phyloP scores from a whole-genome alignment of 345 rosid species.

The Ceriops zippeliana region DNA sequence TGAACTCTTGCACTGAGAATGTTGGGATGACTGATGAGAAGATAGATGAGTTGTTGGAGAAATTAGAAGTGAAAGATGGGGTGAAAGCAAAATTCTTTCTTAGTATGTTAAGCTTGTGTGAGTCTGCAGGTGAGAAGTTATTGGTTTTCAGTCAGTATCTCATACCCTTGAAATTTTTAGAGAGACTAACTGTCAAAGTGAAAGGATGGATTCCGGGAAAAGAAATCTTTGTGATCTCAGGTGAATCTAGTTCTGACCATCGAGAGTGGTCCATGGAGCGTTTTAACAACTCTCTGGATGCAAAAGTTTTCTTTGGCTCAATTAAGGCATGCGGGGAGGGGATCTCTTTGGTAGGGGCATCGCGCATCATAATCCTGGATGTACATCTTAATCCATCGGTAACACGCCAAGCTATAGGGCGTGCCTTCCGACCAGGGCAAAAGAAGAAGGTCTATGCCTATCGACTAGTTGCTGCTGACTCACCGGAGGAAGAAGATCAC shows the following conservation, averaged over 20 bases:
- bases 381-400: conserved; percentile 94
- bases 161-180: conserved; percentile 61
- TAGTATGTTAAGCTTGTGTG: conserved; percentile 58
- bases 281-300: conserved; percentile 66
- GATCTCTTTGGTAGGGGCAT: conserved; percentile 90
- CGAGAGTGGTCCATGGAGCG: conserved; percentile 75
- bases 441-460: conserved; percentile 70
- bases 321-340: conserved; percentile 97
- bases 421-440: conserved; percentile 89
- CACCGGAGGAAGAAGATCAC: conserved; percentile 75
- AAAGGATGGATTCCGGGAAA: conserved; percentile 63
- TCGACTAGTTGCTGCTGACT: conserved; percentile 66
- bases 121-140: conserved; percentile 60
- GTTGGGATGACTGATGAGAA: conserved; percentile 33
- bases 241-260: conserved; percentile 64
- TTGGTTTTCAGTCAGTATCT: conserved; percentile 88
- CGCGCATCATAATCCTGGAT: conserved; percentile 70
- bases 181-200: conserved; percentile 42
- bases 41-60: conserved; percentile 54
- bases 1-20: conserved; percentile 38
- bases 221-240: conserved; percentile 70
- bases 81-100: conserved; percentile 78
- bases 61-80: conserved; percentile 58
- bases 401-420: conserved; percentile 88
- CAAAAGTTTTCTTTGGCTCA: conserved; percentile 84